Evolutionary conservation across 2,329 filamentous ascomycete genomes (phyloP).

Genomic region (Hypocrella siamensis): DNA sequence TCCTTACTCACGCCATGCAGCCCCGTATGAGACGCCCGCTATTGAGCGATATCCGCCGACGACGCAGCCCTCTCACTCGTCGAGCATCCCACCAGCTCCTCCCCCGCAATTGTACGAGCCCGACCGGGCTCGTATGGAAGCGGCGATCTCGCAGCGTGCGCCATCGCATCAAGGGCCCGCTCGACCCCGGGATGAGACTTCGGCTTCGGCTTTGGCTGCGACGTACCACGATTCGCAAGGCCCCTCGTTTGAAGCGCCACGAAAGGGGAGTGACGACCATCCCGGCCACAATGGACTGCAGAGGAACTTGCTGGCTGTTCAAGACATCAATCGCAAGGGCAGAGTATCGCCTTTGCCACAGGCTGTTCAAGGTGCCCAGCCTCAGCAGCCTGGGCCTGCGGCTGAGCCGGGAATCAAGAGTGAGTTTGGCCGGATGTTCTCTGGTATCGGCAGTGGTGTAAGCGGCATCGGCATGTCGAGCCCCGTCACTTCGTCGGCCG

Average conservation of each 20-base stretch:
- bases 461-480: constrained; percentile 34
- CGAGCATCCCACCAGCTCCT: constrained; percentile 13
- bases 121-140: constrained; percentile 29
- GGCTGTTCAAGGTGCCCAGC: constrained; percentile 82
- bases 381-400: constrained; percentile 60
- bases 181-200: constrained; percentile 29
- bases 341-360: constrained; percentile 80
- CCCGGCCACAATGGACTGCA: constrained; percentile 15
- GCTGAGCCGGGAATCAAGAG: constrained; percentile 85
- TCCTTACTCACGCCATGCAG: constrained; percentile 17
- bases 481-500: constrained; percentile 25
- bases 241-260: constrained; percentile 23
- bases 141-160: constrained; percentile 10
- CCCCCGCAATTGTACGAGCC: constrained; percentile 29
- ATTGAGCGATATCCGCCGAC: constrained; percentile 18
- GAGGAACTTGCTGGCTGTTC: constrained; percentile 59
- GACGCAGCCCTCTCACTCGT: constrained; percentile 18
- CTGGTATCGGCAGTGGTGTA: constrained; percentile 59
- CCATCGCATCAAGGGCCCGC: constrained; percentile 21
- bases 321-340: constrained; percentile 67
- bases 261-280: constrained; percentile 26
- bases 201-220: constrained; percentile 29
- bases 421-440: constrained; percentile 89
- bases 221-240: constrained; percentile 27
- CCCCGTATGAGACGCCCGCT: constrained; percentile 14